phyloP scores from a whole-genome alignment of 2,329 filamentous ascomycete genomes.

The Chaetomium sp. region DNA sequence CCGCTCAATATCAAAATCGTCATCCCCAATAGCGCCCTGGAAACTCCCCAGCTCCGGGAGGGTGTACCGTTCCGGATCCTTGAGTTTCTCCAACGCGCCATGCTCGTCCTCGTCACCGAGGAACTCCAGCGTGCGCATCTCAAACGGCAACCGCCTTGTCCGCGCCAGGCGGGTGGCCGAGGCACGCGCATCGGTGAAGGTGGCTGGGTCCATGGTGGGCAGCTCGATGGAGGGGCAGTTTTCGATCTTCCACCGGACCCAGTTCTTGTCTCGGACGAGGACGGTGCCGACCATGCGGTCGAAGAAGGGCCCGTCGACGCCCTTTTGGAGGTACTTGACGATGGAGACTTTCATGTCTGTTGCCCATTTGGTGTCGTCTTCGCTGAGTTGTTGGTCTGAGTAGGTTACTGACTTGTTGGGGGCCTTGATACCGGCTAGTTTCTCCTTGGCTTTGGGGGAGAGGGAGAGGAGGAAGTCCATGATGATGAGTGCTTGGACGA shows the following conservation, averaged over 20 bases:
- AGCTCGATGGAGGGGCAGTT: slow-evolving; percentile 82
- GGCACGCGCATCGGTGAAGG: slow-evolving; percentile 64
- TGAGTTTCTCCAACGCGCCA: slow-evolving; percentile 62
- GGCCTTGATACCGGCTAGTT: slow-evolving; percentile 56
- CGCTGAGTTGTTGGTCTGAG: slow-evolving; percentile 62
- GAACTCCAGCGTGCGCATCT: slow-evolving; percentile 71
- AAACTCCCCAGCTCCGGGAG: slow-evolving; percentile 66
- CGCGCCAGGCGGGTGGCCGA: slow-evolving; percentile 60
- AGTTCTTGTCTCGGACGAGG: slow-evolving; percentile 92
- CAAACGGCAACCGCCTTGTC: slow-evolving; percentile 66
- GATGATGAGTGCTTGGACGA: slow-evolving; percentile 91
- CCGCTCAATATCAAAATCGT: slow-evolving; percentile 83
- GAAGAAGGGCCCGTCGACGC: slow-evolving; percentile 83
- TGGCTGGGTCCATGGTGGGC: slow-evolving; percentile 60
- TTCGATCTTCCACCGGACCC: slow-evolving; percentile 97
- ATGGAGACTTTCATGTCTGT: slow-evolving; percentile 70
- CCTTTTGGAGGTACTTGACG: slow-evolving; percentile 73
- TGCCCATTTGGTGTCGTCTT: slow-evolving; percentile 89
- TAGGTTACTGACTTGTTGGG: slow-evolving; percentile 88
- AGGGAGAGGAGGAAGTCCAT: slow-evolving; percentile 94
- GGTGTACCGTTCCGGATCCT: slow-evolving; percentile 55
- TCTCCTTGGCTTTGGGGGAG: slow-evolving; percentile 73
- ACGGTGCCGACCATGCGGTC: slow-evolving; percentile 96
- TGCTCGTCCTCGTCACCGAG: slow-evolving; percentile 57
- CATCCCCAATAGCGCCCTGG: slow-evolving; percentile 65